Percentiles rank a stretch among this genome's conserved stretches.
Evolutionary conservation across 495 filamentous ascomycete species (phyloP).

Genomic region (Aspergillus steynii): DNA sequence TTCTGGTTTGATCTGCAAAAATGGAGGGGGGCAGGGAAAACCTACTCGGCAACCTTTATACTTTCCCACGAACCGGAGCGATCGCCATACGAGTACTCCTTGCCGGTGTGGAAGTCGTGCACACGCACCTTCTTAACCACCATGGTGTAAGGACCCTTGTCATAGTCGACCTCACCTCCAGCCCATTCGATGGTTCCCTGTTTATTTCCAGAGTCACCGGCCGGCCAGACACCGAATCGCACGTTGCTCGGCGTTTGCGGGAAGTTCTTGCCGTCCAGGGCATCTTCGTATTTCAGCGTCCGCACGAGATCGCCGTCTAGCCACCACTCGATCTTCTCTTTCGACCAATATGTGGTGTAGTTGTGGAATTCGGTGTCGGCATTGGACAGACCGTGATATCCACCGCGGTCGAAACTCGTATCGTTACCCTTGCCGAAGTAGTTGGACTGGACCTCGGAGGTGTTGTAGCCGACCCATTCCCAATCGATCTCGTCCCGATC

Average conservation of each 20-base stretch:
- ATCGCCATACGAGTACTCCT: constrained; percentile 69
- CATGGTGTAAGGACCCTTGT: constrained; percentile 75
- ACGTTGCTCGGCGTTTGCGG: constrained; percentile 91
- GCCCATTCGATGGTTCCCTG: constrained; percentile 71
- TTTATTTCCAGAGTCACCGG: constrained; percentile 72
- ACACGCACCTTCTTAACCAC: constrained; percentile 65
- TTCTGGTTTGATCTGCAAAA: constrained; percentile 11
- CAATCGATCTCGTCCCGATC: constrained; percentile 94
- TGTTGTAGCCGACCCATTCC: constrained; percentile 59
- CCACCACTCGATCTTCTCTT: constrained; percentile 75
- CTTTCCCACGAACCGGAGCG: constrained; percentile 64
- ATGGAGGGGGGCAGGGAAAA: constrained; percentile 10
- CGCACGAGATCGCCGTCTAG: constrained; percentile 72
- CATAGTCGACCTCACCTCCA: constrained; percentile 73
- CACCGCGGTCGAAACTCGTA: constrained; percentile 72
- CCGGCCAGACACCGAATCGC: constrained; percentile 84
- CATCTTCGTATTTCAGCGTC: constrained; percentile 57
- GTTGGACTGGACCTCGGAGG: constrained; percentile 76
- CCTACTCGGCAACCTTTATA: constrained; percentile 67
- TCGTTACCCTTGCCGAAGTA: constrained; percentile 88
- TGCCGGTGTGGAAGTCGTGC: constrained; percentile 67
- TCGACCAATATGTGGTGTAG: constrained; percentile 89
- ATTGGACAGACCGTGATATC: constrained; percentile 59
- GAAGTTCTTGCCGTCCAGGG: constrained; percentile 65
- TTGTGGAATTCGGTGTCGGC: constrained; percentile 71